Evolutionary conservation across 192 early-diverging fungal genomes (phyloP).

Genomic region (Entomortierella beljakovae): DNA sequence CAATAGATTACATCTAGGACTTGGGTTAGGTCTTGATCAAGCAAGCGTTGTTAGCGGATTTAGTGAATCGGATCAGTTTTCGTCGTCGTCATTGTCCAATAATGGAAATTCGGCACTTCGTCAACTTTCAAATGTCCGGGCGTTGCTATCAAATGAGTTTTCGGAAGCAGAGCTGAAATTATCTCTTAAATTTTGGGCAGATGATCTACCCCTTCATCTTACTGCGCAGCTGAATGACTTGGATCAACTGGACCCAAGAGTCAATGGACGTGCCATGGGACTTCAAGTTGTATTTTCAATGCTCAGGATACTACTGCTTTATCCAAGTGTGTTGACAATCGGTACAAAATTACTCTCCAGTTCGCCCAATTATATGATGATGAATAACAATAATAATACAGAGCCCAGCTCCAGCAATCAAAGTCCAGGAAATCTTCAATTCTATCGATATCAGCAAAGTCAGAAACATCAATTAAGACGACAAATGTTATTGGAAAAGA

Average conservation of each 20-base stretch:
- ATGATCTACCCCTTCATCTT: slow-evolving; percentile 22
- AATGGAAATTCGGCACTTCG: not conserved
- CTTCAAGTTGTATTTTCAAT: slow-evolving; percentile 35
- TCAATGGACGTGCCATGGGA: slow-evolving; percentile 43
- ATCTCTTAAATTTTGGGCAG: slow-evolving; percentile 40
- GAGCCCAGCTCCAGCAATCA: not conserved
- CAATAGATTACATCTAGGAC: not conserved
- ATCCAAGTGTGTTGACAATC: slow-evolving; percentile 33
- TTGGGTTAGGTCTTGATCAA: not conserved
- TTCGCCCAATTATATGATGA: not conserved
- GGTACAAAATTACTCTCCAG: slow-evolving; percentile 28
- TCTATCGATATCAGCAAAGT: not conserved
- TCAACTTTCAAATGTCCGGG: not conserved
- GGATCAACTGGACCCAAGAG: slow-evolving; percentile 30
- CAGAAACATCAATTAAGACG: slow-evolving; percentile 25
- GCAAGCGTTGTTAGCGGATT: not conserved
- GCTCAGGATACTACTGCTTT: slow-evolving; percentile 32
- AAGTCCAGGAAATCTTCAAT: not conserved
- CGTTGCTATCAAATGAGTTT: slow-evolving; percentile 24
- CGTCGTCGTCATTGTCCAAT: not conserved
- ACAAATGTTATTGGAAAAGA: slow-evolving; percentile 37
- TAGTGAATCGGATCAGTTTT: no score
- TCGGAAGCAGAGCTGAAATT: slow-evolving; percentile 42
- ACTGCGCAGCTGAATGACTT: slow-evolving; percentile 16
- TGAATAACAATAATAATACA: not conserved